These are phyloP conservation scores for Teratosphaeriaceae sp. DNA, from an alignment of 2,329 filamentous ascomycete genomes.

Conservation along the genomic window DNA sequence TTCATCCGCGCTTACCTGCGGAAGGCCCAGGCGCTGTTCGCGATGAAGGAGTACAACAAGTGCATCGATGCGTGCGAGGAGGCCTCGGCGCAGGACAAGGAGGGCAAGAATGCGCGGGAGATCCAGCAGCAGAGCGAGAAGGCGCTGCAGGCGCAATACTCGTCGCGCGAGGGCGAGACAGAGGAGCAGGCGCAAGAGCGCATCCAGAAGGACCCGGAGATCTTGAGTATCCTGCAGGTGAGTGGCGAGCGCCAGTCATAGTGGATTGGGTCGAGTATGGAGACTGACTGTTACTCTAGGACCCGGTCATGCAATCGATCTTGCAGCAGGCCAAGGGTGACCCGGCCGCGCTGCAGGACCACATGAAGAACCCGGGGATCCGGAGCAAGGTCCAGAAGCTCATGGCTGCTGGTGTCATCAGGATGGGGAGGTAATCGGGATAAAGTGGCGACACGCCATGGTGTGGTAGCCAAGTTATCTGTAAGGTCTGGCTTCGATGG, in stretches of 20 bases:
- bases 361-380: slow-evolving; percentile 89
- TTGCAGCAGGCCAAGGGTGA: slow-evolving; percentile 90
- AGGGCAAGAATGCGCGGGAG: slow-evolving; percentile 77
- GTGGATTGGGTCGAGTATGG: slow-evolving; percentile 49
- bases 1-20: slow-evolving; percentile 96
- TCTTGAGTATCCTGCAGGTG: slow-evolving; percentile 77
- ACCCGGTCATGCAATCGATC: slow-evolving; percentile 96
- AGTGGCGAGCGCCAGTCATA: neutral
- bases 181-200: slow-evolving; percentile 93
- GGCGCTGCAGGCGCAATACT: slow-evolving; percentile 83
- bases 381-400: slow-evolving; percentile 89
- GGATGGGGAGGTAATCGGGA: slow-evolving; percentile 24
- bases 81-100: slow-evolving; percentile 68
- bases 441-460: too few relatives aligned
- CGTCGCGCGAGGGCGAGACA: slow-evolving; percentile 77
- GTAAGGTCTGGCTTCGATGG: too few relatives aligned
- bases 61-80: slow-evolving; percentile 84
- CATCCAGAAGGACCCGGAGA: slow-evolving; percentile 60
- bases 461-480: too few relatives aligned
- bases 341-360: slow-evolving; percentile 86
- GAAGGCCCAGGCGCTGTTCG: slow-evolving; percentile 90
- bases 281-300: slow-evolving; percentile 70
- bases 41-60: slow-evolving; percentile 97
- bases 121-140: slow-evolving; percentile 94
- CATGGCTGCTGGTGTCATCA: slow-evolving; percentile 83